Evolutionary conservation across 495 filamentous ascomycete species (phyloP).

Genomic region (Annulohypoxylon moriforme): DNA sequence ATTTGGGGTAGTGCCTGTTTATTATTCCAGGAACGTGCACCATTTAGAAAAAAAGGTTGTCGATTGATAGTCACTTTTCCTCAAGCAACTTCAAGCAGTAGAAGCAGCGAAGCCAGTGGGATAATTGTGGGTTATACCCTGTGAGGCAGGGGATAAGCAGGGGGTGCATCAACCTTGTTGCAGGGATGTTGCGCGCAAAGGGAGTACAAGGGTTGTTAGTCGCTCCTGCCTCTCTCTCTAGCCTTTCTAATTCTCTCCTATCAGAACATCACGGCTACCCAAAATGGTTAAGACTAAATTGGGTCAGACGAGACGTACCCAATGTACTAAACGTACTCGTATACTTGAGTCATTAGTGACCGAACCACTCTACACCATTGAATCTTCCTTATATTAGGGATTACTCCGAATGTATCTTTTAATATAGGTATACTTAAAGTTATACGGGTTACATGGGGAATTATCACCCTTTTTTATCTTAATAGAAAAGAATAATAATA

Average conservation of each 20-base stretch:
- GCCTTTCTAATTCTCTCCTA: constrained; percentile 17
- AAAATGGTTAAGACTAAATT: constrained; percentile 31
- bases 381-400: neutral
- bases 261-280: constrained; percentile 27
- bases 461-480: neutral
- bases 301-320: constrained; percentile 5
- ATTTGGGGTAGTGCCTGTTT: constrained; percentile 45
- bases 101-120: constrained; percentile 17
- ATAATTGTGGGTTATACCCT: constrained; percentile 32
- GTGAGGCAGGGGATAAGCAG: constrained; percentile 19
- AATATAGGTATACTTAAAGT: neutral
- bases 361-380: neutral
- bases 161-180: constrained; percentile 11
- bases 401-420: constrained; percentile 4
- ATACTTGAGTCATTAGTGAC: constrained; percentile 4
- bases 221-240: neutral
- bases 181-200: constrained; percentile 30
- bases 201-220: constrained; percentile 20
- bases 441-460: neutral
- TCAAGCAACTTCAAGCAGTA: neutral
- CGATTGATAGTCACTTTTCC: constrained; percentile 17
- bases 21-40: constrained; percentile 46
- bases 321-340: constrained; percentile 1
- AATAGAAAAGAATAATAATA: neutral
- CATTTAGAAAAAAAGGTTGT: constrained; percentile 13